These are phyloP conservation scores for Melaleuca quinquenervia DNA, from an alignment of 345 rosid species.

Conservation along the genomic window DNA sequence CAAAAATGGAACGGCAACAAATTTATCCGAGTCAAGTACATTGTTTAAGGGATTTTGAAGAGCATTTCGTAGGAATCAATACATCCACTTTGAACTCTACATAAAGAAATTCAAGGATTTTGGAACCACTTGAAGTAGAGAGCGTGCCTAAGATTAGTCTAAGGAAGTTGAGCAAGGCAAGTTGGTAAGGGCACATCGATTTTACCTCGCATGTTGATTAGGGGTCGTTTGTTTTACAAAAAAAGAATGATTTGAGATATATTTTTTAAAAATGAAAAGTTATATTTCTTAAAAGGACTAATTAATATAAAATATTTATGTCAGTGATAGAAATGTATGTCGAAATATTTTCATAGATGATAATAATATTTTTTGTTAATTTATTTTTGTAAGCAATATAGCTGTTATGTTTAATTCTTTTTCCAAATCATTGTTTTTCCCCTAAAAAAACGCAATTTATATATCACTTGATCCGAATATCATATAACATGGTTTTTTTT, in stretches of 20 bases:
- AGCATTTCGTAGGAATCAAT: background rate
- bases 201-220: too few relatives aligned
- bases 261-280: too few relatives aligned
- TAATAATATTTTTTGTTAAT: background rate
- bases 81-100: background rate
- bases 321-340: background rate
- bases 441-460: background rate
- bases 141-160: too few relatives aligned
- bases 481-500: background rate
- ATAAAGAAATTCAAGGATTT: background rate
- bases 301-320: too few relatives aligned
- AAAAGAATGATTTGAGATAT: too few relatives aligned
- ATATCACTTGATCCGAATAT: background rate
- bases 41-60: background rate
- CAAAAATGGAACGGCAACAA: background rate
- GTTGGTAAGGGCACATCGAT: too few relatives aligned
- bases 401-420: rapidly evolving
- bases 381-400: background rate
- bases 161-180: too few relatives aligned
- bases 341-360: background rate
- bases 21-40: background rate
- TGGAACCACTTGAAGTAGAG: background rate
- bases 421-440: background rate
- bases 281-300: too few relatives aligned
- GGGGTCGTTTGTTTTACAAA: too few relatives aligned